Percentiles rank a stretch among this genome's conserved stretches.
These are phyloP conservation scores for Termitomyces sp. DNA, from an alignment of 768 basidiomycete species.

Conservation along the genomic window DNA sequence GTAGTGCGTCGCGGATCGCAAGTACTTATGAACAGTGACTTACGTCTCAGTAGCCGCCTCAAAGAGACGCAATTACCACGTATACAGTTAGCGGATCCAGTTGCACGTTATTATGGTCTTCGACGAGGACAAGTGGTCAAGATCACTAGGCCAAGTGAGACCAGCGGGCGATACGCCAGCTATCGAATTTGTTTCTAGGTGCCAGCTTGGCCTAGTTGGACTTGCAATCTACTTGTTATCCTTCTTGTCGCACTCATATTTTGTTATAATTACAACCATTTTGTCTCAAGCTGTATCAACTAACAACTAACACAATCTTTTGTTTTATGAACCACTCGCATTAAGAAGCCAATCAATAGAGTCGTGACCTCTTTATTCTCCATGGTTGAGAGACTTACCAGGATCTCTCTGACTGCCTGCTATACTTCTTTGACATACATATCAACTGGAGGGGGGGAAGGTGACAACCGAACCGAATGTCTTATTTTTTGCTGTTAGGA, in stretches of 20 bases:
- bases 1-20: constrained; percentile 65
- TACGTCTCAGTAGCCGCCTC: constrained; percentile 60
- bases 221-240: background rate
- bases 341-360: background rate
- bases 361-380: constrained; percentile 6
- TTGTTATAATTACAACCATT: constrained; percentile 17
- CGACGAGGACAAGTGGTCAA: constrained; percentile 96
- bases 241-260: constrained; percentile 9
- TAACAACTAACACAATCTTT: constrained; percentile 18
- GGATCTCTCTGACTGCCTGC: background rate
- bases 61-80: constrained; percentile 98
- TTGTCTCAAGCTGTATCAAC: constrained; percentile 23
- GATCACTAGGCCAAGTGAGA: constrained; percentile 96
- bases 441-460: background rate
- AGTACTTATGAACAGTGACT: constrained; percentile 8
- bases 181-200: constrained; percentile 84
- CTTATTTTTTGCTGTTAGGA: constrained; percentile 1
- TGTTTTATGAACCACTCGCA: constrained; percentile 6
- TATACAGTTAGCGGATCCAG: constrained; percentile 93
- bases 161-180: constrained; percentile 88
- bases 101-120: constrained; percentile 97
- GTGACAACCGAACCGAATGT: background rate
- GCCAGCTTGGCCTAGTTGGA: background rate
- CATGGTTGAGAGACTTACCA: constrained; percentile 9
- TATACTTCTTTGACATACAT: background rate